phyloP scores from a whole-genome alignment of 2,329 filamentous ascomycete genomes.

The Colletotrichum spaethianum region DNA sequence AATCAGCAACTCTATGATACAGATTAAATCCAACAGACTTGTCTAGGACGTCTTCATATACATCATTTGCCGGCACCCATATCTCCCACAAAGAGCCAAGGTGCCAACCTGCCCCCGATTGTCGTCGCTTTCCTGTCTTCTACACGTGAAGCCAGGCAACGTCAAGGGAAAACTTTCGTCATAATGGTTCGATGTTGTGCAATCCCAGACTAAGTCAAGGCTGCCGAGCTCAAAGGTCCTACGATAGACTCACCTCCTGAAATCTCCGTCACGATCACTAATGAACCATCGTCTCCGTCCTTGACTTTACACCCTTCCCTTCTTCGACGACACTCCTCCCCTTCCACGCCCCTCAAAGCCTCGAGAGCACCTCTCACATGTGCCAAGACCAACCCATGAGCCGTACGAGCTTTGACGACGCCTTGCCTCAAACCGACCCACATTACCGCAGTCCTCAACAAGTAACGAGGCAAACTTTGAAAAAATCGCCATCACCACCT shows the following conservation, averaged over 20 bases:
- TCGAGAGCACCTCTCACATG: too few relatives aligned
- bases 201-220: neutral
- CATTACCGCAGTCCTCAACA: neutral
- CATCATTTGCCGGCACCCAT: neutral
- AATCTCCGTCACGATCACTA: neutral
- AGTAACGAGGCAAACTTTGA: too few relatives aligned
- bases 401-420: neutral
- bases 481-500: neutral
- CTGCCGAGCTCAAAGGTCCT: neutral
- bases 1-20: neutral
- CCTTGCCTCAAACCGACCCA: neutral
- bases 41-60: neutral
- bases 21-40: neutral
- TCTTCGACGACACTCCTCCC: neutral
- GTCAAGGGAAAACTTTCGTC: neutral
- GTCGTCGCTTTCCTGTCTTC: neutral
- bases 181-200: neutral
- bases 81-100: neutral
- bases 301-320: neutral
- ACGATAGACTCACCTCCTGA: neutral
- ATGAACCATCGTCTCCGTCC: neutral
- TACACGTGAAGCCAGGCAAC: neutral
- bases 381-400: neutral
- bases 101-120: neutral
- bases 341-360: neutral